These are phyloP conservation scores for Echium plantagineum DNA, from an alignment of 257 asterid genomes.

Conservation along the genomic window DNA sequence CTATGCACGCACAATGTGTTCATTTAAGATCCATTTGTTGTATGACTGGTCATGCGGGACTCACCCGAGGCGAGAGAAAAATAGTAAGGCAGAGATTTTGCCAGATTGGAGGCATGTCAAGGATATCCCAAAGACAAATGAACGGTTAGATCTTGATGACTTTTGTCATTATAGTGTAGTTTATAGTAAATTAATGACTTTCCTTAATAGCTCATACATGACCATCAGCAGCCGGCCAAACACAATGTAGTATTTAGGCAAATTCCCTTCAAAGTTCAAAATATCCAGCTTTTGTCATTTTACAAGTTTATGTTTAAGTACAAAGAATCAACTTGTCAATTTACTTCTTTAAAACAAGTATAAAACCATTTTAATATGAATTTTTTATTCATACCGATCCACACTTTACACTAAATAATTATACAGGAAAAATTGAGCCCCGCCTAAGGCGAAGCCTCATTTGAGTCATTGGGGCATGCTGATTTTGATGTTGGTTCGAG, in stretches of 20 bases:
- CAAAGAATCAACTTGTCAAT: too few species aligned
- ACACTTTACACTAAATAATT: too few species aligned
- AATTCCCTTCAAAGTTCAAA: background rate
- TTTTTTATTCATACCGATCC: too few species aligned
- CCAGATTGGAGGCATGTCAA: background rate
- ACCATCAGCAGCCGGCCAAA: background rate
- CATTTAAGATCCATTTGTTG: background rate
- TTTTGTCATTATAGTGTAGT: background rate
- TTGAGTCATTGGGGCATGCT: too few species aligned
- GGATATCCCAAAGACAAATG: background rate
- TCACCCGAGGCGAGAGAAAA: background rate
- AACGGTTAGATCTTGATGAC: background rate
- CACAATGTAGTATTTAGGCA: background rate
- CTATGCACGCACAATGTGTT: background rate
- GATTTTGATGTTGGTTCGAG: too few species aligned
- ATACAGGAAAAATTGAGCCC: too few species aligned
- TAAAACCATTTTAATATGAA: too few species aligned
- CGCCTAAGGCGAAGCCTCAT: too few species aligned
- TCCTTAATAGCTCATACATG: background rate
- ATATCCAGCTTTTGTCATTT: background rate
- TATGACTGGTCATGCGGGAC: background rate
- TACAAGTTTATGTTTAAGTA: too few species aligned
- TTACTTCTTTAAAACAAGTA: too few species aligned
- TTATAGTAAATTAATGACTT: background rate
- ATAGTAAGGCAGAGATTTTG: background rate